These are phyloP conservation scores for Agrostemma githago DNA, from an alignment of 148 eudicot genomes.

Conservation along the genomic window DNA sequence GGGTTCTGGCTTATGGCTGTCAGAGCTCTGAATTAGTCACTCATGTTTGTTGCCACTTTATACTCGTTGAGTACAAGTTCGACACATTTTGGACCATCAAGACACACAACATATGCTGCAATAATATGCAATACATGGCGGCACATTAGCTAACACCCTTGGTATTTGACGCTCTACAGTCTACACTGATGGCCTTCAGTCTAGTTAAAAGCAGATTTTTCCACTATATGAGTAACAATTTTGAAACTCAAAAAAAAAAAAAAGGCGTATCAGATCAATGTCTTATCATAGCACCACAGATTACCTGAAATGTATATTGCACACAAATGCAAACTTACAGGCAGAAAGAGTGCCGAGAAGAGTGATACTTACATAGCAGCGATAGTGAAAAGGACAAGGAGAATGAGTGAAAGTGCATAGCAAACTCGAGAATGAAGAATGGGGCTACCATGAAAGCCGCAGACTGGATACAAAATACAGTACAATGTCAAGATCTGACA, in stretches of 20 bases:
- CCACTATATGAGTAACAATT: neutral
- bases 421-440: conserved; percentile 48
- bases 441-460: conserved; percentile 50
- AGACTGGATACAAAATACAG: conserved; percentile 40
- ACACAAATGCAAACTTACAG: neutral
- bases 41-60: conserved; percentile 82
- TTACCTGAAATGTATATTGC: neutral
- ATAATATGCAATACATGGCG: neutral
- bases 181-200: neutral
- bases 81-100: conserved; percentile 54
- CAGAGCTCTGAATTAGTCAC: conserved; percentile 87
- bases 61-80: conserved; percentile 83
- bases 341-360: neutral
- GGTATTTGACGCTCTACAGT: too few relatives aligned
- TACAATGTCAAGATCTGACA: neutral
- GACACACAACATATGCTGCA: conserved; percentile 77
- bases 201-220: neutral
- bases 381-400: conserved; percentile 40
- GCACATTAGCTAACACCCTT: too few relatives aligned
- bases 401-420: conserved; percentile 47
- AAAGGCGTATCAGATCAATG: neutral
- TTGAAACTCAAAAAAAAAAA: neutral
- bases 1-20: conserved; percentile 80
- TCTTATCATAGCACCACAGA: neutral
- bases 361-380: conserved; percentile 42